These are phyloP conservation scores for Chalciporus sphaerocephalus DNA, from an alignment of 768 basidiomycete species.

Conservation along the genomic window DNA sequence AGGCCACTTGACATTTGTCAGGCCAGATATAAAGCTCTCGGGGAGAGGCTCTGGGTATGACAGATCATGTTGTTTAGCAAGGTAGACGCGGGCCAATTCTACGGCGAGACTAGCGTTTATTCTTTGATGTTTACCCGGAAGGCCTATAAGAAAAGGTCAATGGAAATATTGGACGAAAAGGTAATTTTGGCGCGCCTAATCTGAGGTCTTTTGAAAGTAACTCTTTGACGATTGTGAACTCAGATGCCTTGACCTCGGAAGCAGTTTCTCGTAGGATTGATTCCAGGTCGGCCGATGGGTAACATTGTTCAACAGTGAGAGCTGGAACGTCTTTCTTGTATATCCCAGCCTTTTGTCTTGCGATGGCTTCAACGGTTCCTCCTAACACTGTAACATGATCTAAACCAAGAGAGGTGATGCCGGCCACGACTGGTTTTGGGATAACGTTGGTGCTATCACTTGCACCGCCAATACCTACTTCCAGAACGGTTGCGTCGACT, in stretches of 20 bases:
- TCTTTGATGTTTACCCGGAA: slow-evolving; percentile 81
- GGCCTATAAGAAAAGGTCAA: slow-evolving; percentile 45
- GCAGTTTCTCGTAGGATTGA: slow-evolving; percentile 66
- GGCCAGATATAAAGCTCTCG: slow-evolving; percentile 51
- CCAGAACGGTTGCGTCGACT: slow-evolving; percentile 87
- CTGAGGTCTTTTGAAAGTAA: slow-evolving; percentile 46
- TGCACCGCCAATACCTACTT: slow-evolving; percentile 93
- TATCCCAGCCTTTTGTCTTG: slow-evolving; percentile 94
- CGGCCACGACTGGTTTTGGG: slow-evolving; percentile 84
- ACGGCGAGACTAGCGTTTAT: slow-evolving; percentile 88
- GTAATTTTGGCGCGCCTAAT: slow-evolving; percentile 47
- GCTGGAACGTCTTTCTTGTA: slow-evolving; percentile 93
- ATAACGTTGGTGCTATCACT: slow-evolving; percentile 97
- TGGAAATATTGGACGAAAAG: neutral
- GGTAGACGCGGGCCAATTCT: slow-evolving; percentile 62
- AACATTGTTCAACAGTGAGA: slow-evolving; percentile 73
- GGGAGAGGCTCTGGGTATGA: slow-evolving; percentile 37
- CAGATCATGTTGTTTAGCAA: slow-evolving; percentile 34
- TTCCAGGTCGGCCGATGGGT: slow-evolving; percentile 66
- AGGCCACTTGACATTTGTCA: slow-evolving; percentile 79
- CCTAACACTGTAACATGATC: slow-evolving; percentile 90
- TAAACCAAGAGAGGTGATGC: slow-evolving; percentile 84
- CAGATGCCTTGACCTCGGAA: slow-evolving; percentile 58
- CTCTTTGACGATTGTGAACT: slow-evolving; percentile 59
- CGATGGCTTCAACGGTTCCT: slow-evolving; percentile 83